Base-by-base conservation (phyloP, 2,329 filamentous ascomycete species). In the Colletotrichum sublineola region DNA sequence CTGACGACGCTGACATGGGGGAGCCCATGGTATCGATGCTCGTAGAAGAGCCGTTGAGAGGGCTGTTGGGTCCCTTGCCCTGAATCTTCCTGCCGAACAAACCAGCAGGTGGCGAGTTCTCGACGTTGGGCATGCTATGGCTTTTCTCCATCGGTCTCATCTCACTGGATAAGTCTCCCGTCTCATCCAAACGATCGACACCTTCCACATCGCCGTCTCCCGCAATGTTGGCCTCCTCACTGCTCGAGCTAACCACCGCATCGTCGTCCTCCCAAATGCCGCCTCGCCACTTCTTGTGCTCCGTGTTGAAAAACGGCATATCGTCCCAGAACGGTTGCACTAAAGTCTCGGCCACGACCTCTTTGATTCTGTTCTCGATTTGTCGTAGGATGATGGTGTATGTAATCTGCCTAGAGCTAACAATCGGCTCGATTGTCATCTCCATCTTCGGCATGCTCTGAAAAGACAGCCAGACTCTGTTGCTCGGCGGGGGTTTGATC, bases 281-380 rank as follows among this genome's bases (percentile, higher is more conserved):
- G 14, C 96, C 96, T 76, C 96, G 89, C 86, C 94, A 95, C 29
- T 85, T 83, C 80, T 97, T 94, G 68, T 89, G 86, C 68, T 91
- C 87, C 0, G 95, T 98, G 76, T 93, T 90, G 79, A 94, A 92
- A 81, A 99, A 98, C 0, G 96, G 95, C 33, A 94, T 88, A 79
- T 99, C 96, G 75, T 99, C 96, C 96, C 96, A 99, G 79, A 97
- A 97, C 0, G 96, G 96, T 68, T 92, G 86, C 2, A 99, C 96
- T 29, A 98, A 81, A 1, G 95, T 97, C 82, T 99, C 96, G 12
- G 93, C 94, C 73, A 99, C 88, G 11, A 98, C 95, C 81, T 98
- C 95, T 78, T 97, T 93, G 80, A 99, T 98, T 62, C 95, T 89
- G 78, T 93, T 97, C 82, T 99, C 96, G 71, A 99, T 98, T 73